Conservation (phyloP, 768 basidiomycete genomes). For the Russula foetens region DNA sequence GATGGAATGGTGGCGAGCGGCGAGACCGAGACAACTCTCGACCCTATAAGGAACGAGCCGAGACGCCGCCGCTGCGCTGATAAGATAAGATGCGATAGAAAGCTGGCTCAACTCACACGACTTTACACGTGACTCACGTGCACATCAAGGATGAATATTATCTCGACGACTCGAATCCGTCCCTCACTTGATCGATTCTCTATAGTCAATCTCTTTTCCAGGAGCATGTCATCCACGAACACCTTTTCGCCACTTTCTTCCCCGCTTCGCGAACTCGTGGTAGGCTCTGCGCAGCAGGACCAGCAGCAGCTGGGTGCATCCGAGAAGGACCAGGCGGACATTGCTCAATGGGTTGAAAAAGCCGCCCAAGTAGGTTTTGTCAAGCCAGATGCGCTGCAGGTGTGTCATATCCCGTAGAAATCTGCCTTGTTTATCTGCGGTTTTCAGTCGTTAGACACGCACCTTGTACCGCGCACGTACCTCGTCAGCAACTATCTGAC, state of each 20-base stretch:
- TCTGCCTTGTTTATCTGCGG: constrained; percentile 1
- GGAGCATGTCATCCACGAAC: constrained; percentile 24
- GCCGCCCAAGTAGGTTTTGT: constrained; percentile 42
- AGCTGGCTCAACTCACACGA: too few relatives aligned
- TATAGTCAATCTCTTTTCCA: background rate
- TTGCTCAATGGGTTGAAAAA: constrained; percentile 64
- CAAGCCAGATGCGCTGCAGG: constrained; percentile 43
- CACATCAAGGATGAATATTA: background rate
- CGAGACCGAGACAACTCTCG: too few relatives aligned
- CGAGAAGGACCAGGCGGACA: constrained; percentile 55
- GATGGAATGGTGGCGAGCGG: too few relatives aligned
- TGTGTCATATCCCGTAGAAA: constrained; percentile 19
- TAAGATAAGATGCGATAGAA: too few relatives aligned
- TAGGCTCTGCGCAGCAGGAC: constrained; percentile 34
- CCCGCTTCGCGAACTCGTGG: constrained; percentile 43
- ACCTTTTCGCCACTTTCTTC: constrained; percentile 24
- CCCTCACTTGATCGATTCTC: constrained; percentile 8
- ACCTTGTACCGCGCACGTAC: constrained; percentile 74
- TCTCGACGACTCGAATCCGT: constrained; percentile 5
- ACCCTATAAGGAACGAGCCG: too few relatives aligned
- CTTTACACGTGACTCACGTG: background rate
- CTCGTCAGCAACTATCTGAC: constrained; percentile 78
- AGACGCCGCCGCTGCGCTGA: too few relatives aligned
- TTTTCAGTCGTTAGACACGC: constrained; percentile 58
- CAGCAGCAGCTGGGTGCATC: constrained; percentile 40